Evolutionary conservation across 768 basidiomycete species (phyloP).

Genomic region (Psilocybe azurescens): DNA sequence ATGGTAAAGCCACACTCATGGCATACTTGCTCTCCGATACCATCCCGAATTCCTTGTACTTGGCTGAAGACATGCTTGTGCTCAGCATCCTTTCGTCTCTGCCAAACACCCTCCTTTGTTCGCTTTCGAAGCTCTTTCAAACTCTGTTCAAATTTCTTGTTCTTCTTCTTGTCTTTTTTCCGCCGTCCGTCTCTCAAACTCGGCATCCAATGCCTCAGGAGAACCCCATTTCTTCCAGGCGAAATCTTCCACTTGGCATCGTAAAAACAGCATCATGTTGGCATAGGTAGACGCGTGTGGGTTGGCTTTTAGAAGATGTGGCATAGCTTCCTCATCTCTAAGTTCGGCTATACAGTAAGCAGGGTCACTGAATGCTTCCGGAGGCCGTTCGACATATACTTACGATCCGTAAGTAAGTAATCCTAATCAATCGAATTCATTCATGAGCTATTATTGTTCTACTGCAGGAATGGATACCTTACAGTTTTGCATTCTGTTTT

Average conservation of each 20-base stretch:
- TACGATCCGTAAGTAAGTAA: slow-evolving; percentile 93
- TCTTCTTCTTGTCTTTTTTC: slow-evolving; percentile 92
- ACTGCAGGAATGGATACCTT: slow-evolving; percentile 21
- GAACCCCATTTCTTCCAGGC: slow-evolving; percentile 99
- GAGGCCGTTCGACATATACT: slow-evolving; percentile 40
- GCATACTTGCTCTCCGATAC: slow-evolving; percentile 75
- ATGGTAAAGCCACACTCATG: slow-evolving; percentile 91
- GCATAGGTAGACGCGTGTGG: slow-evolving; percentile 94
- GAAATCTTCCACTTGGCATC: slow-evolving; percentile 94
- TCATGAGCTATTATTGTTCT: neutral
- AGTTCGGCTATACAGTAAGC: slow-evolving; percentile 74
- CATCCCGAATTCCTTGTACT: slow-evolving; percentile 57
- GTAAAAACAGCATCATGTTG: slow-evolving; percentile 99
- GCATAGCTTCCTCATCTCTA: slow-evolving; percentile 88
- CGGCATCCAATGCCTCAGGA: slow-evolving; percentile 86
- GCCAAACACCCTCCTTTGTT: slow-evolving; percentile 91
- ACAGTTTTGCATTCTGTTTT: slow-evolving; percentile 99
- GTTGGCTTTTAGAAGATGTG: slow-evolving; percentile 95
- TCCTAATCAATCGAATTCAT: slow-evolving; percentile 66
- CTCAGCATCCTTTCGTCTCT: slow-evolving; percentile 83
- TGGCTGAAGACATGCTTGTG: slow-evolving; percentile 86
- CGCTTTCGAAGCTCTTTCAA: slow-evolving; percentile 82
- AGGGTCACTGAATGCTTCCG: neutral
- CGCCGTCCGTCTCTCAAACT: slow-evolving; percentile 77
- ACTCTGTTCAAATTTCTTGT: slow-evolving; percentile 93